Evolutionary conservation across 1,139 yeast genomes (phyloP), one percentile per base, ranked within the genome.

Genomic region (Yamadazyma dendronema): DNA sequence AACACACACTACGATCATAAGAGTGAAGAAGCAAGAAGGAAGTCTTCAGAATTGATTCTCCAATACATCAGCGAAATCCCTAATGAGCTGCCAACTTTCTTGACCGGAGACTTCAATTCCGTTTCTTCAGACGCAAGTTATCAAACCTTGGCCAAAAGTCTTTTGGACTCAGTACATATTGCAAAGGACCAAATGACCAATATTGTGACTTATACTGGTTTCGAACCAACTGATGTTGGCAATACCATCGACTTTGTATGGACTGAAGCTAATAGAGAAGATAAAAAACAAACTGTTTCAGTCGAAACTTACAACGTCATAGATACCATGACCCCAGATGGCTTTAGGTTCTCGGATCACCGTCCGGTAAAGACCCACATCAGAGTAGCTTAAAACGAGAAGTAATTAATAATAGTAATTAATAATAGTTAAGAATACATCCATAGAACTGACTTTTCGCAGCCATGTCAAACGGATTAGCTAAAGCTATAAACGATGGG

Each of bases 1-100:
- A 72, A 71, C 44, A 57, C 74, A 14, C 78, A 72, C 48, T 56
- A 64, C 32, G 77, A 72, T 46, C 72, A 68, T 39, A 55, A 54
- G 38, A 63, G 72, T 14, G 63, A 63, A 34, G 59, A 50, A 10
- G 70, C 73, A 22, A 56, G 74, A 47, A 46, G 55, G 14, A 48
- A 47, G 31, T 49, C 62, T 16, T 49, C 61, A 3, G 40, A 54
- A n/a, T 51, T 65, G 15, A 63, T 70, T 17, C 57, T 62, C 3
- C 53, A 61, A 8, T 52, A 65, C 53, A 53, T 61, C 13, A 50
- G 54, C 16, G 47, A 49, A 13, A 48, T 54, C 22, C 58, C 62
- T 3, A 56, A 60, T 19, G 46, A 46, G 12, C 57, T 58, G 27
- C 67, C 71, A 6, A 64, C 69, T 0, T 56, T 70, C 36, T 50